Evolutionary conservation across 106 monocot genomes (phyloP).

Genomic region (Apostasia ramifera): DNA sequence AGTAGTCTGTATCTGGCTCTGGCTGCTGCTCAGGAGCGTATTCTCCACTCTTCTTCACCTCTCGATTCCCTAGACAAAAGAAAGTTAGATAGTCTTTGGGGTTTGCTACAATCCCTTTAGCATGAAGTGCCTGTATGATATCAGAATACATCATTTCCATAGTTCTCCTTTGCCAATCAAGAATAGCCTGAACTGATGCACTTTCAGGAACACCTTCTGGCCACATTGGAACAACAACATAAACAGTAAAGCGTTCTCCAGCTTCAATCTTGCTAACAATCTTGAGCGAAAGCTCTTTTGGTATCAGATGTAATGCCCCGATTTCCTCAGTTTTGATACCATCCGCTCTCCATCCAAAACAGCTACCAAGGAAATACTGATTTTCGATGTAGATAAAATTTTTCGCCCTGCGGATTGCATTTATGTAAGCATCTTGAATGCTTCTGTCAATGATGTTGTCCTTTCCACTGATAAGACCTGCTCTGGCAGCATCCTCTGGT

Average conservation of each 20-base stretch:
- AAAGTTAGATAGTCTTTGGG: slow-evolving; percentile 45
- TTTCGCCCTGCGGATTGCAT: slow-evolving; percentile 34
- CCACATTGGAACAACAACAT: slow-evolving; percentile 59
- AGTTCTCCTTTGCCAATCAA: slow-evolving; percentile 46
- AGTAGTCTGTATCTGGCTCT: slow-evolving; percentile 30
- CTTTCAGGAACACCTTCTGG: slow-evolving; percentile 34
- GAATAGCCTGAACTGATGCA: slow-evolving; percentile 42
- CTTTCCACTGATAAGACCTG: slow-evolving; percentile 23
- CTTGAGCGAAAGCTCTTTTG: slow-evolving; percentile 42
- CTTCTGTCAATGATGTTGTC: slow-evolving; percentile 29
- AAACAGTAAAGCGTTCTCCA: slow-evolving; percentile 39
- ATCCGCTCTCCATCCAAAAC: slow-evolving; percentile 24
- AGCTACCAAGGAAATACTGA: slow-evolving; percentile 28
- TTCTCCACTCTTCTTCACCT: slow-evolving; percentile 30
- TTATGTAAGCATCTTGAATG: slow-evolving; percentile 35
- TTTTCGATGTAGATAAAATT: slow-evolving; percentile 37
- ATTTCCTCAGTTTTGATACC: slow-evolving; percentile 25
- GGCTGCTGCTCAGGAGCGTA: slow-evolving; percentile 32
- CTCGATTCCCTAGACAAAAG: slow-evolving; percentile 49
- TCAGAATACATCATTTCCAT: slow-evolving; percentile 65
- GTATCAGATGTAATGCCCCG: slow-evolving; percentile 30
- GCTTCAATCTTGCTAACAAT: slow-evolving; percentile 48
- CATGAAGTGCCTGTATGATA: slow-evolving; percentile 24
- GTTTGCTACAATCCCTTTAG: slow-evolving; percentile 29
- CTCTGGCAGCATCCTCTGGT: slow-evolving; percentile 16